These are phyloP conservation scores for Trichoderma citrinoviride DNA, from an alignment of 2,329 filamentous ascomycete genomes.

Conservation along the genomic window DNA sequence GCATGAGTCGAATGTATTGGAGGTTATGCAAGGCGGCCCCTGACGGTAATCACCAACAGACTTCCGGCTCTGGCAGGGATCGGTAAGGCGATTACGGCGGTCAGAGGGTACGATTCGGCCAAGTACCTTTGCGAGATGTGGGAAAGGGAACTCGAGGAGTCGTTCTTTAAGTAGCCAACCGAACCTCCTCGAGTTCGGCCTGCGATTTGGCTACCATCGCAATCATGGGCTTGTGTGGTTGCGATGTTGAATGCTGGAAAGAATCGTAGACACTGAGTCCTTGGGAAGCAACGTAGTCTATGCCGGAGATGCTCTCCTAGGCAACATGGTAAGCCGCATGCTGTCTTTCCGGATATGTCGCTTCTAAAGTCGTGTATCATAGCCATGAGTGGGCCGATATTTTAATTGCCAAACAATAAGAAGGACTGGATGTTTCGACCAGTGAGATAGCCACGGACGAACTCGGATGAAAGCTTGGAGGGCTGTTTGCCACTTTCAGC, in stretches of 20 bases:
- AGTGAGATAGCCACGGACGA: not conserved
- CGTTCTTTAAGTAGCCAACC: conserved; percentile 21
- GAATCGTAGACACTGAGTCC: conserved; percentile 5
- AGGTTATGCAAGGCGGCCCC: conserved; percentile 16
- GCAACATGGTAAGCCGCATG: conserved; percentile 8
- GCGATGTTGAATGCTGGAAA: conserved; percentile 7
- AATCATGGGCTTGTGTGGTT: conserved; percentile 23
- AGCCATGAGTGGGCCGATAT: not conserved
- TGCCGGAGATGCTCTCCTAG: conserved; percentile 7
- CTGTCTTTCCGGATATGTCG: conserved; percentile 10
- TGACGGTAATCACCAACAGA: conserved; percentile 19
- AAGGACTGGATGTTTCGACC: not conserved
- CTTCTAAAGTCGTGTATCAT: not conserved
- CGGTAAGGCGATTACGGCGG: conserved; percentile 11
- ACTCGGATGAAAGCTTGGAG: not conserved
- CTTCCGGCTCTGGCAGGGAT: conserved; percentile 23
- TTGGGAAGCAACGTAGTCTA: conserved; percentile 1
- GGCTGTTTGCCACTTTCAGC: not conserved
- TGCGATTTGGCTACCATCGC: conserved; percentile 11
- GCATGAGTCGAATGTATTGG: conserved; percentile 6
- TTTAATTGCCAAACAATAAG: not conserved
- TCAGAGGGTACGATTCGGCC: not conserved
- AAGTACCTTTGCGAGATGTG: conserved; percentile 22
- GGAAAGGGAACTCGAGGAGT: conserved; percentile 14
- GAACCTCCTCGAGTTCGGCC: not conserved